Evolutionary conservation across 2,329 filamentous ascomycete genomes (phyloP).

Genomic region (Dothidotthia symphoricarpi): DNA sequence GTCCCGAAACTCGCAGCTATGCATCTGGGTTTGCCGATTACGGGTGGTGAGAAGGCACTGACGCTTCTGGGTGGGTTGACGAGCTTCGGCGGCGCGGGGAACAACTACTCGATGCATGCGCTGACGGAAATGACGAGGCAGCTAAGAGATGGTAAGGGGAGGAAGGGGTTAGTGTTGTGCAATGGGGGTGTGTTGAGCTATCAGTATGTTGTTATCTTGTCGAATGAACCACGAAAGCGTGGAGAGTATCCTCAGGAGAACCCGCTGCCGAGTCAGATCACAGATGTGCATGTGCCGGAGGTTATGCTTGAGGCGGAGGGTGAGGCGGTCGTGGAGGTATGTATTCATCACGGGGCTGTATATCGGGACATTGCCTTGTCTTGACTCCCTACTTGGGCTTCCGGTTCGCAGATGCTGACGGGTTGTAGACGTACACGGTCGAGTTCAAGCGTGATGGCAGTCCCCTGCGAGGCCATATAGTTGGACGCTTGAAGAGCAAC

Average conservation of each 20-base stretch:
- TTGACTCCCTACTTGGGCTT: too few species aligned
- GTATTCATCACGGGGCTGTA: constrained; percentile 7
- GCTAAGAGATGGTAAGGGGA: constrained; percentile 49
- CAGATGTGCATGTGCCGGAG: constrained; percentile 43
- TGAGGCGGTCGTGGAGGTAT: constrained; percentile 55
- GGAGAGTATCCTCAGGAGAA: constrained; percentile 50
- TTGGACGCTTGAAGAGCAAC: constrained; percentile 52
- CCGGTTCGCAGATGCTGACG: constrained; percentile 3
- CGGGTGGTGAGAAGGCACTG: constrained; percentile 50
- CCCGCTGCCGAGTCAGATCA: constrained; percentile 47
- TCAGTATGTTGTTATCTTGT: constrained; percentile 62
- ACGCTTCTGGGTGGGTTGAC: constrained; percentile 65
- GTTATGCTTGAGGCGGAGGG: constrained; percentile 47
- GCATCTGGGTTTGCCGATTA: constrained; percentile 57
- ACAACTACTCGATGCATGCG: constrained; percentile 69
- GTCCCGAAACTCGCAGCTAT: constrained; percentile 65
- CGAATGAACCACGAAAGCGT: constrained; percentile 45
- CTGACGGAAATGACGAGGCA: constrained; percentile 45
- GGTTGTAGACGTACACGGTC: constrained; percentile 58
- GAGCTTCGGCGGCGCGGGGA: constrained; percentile 68
- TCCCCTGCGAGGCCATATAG: constrained; percentile 51
- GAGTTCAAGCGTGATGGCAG: constrained; percentile 54
- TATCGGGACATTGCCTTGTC: too few species aligned
- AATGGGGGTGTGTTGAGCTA: constrained; percentile 67
- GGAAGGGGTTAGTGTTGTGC: constrained; percentile 59